These are phyloP conservation scores for Wallacemonas sp. DNA, from an alignment of 208 protist species.

Conservation along the genomic window DNA sequence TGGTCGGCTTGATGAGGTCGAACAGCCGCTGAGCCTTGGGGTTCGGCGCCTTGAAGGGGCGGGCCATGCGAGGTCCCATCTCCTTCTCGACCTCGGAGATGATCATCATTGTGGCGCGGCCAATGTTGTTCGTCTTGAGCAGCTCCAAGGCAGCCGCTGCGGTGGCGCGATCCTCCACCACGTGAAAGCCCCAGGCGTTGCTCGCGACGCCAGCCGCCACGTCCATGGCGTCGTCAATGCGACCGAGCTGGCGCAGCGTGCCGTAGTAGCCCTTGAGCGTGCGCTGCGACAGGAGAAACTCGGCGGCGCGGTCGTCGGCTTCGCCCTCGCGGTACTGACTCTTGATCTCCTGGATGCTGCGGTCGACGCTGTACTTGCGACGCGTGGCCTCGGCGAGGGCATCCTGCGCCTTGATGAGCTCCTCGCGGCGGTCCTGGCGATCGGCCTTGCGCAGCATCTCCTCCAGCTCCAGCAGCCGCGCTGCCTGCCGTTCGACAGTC, in stretches of 20 bases:
- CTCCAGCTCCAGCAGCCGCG: slow-evolving; percentile 55
- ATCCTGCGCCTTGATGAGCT: slow-evolving; percentile 77
- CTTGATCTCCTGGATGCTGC: slow-evolving; percentile 83
- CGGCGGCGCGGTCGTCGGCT: slow-evolving; percentile 81
- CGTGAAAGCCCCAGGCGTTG: slow-evolving; percentile 96
- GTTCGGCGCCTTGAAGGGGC: slow-evolving; percentile 54
- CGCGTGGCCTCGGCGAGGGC: slow-evolving; percentile 53
- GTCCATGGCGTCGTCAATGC: slow-evolving; percentile 97
- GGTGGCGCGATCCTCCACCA: slow-evolving; percentile 96
- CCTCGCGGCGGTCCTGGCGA: slow-evolving; percentile 43
- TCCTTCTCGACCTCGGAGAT: slow-evolving; percentile 92
- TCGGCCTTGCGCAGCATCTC: slow-evolving; percentile 43
- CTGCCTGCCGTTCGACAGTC: slow-evolving; percentile 20
- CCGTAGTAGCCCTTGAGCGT: slow-evolving; percentile 94
- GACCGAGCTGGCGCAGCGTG: slow-evolving; percentile 97
- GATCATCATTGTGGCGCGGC: slow-evolving; percentile 98
- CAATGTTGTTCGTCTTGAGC: slow-evolving; percentile 94
- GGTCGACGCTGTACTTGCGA: slow-evolving; percentile 80
- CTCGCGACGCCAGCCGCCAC: slow-evolving; percentile 97
- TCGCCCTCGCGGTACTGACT: slow-evolving; percentile 76
- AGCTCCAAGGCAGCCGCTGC: slow-evolving; percentile 91
- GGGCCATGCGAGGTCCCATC: slow-evolving; percentile 45
- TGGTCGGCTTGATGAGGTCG: slow-evolving; percentile 93
- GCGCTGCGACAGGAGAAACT: slow-evolving; percentile 85
- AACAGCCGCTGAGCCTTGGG: slow-evolving; percentile 86